Base-by-base conservation (phyloP, 768 basidiomycete genomes). In the Boletus sp. region DNA sequence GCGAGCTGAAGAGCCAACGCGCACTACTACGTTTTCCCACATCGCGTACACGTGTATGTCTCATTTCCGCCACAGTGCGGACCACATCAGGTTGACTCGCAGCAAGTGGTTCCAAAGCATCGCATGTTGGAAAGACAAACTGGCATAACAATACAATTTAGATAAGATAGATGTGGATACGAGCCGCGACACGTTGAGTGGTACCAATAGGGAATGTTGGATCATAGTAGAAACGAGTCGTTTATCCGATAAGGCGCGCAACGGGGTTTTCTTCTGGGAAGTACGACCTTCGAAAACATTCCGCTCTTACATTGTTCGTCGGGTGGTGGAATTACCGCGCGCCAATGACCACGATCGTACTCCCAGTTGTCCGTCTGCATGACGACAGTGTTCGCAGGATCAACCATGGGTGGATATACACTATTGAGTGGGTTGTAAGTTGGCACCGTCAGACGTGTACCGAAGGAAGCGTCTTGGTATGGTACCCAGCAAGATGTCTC, bases 261-360 rank as follows among this genome's bases (percentile, higher is more conserved):
- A 28, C 51, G 59, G 7, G 14, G 11, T 32, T 55, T 48, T 24
- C 60, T 44, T 41, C 58, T 24, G 24, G 24, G 53, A 29, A 20
- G 30, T 4, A 30, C 51, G 33, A 44, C 42, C 51, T 66, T 67
- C 36, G 82, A 80, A 60, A 74, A 82, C 65, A 80, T 63, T 20
- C 79, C 79, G 35, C 66, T 72, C 57, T 58, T 64, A 48, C 68
- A 66, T 66, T 85, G 83, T 61, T 84, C 79, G 50, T 75, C 73
- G 14, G 79, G 65, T 7, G 72, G 72, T 8, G 81, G 80, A 50
- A 83, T 55, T 30, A 79, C 67, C 9, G 77, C 81, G 57, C 74
- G 70, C 83, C 83, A 84, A 61, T 81, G 84, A 5, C 84, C 84
- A 56, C 76, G 69, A 48, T 68, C 64, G 73, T 80, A 84, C 46